Conservation (phyloP, 2,329 filamentous ascomycete genomes). For the Fusarium nelsonii region DNA sequence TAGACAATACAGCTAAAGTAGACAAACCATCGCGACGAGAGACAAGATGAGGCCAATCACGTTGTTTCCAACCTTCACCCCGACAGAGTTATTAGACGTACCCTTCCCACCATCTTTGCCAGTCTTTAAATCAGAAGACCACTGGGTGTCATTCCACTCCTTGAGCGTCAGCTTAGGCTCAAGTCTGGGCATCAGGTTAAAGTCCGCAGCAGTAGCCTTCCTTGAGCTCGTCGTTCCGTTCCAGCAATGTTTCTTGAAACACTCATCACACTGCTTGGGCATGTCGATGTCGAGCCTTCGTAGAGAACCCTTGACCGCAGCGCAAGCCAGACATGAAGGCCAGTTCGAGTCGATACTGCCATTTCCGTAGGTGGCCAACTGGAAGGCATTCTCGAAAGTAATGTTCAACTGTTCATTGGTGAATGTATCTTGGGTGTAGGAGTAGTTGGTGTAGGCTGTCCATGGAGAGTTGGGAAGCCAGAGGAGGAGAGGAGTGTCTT, state of each 20-base stretch:
- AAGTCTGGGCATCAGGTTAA: conserved; percentile 37
- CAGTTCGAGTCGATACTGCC: conserved; percentile 76
- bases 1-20: background rate
- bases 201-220: conserved; percentile 27
- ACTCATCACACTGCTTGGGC: conserved; percentile 44
- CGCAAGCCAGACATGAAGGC: conserved; percentile 84
- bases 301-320: conserved; percentile 77
- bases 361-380: conserved; percentile 83
- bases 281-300: conserved; percentile 49
- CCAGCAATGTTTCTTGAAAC: conserved; percentile 48
- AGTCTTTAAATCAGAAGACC: conserved; percentile 3
- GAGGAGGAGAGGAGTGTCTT: conserved; percentile 43
- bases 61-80: background rate
- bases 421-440: conserved; percentile 43
- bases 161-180: conserved; percentile 40
- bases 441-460: conserved; percentile 48
- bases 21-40: background rate
- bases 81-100: conserved; percentile 1
- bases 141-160: conserved; percentile 44
- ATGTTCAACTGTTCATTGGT: conserved; percentile 43
- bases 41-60: background rate
- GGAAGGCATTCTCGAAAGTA: conserved; percentile 74
- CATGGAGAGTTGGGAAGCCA: conserved; percentile 50
- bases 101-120: background rate
- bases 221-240: conserved; percentile 33